Percentiles rank a stretch among this genome's conserved stretches.
phyloP scores from a whole-genome alignment of 352 stramenopile genomes.

The Plasmopara halstedii region DNA sequence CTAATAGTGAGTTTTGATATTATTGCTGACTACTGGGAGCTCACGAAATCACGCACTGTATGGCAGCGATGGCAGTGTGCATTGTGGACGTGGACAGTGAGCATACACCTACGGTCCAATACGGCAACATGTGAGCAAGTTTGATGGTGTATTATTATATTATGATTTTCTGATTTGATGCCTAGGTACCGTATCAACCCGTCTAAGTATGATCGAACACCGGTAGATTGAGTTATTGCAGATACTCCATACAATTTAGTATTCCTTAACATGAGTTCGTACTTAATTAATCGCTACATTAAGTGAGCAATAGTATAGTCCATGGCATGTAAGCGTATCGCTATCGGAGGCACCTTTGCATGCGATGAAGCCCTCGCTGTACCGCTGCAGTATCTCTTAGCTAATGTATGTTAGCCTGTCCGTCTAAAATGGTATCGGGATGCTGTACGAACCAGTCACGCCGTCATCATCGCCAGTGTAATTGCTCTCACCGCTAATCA shows the following conservation, averaged over 20 bases:
- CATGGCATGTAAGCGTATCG: conserved; percentile 22
- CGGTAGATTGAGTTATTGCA: conserved; percentile 24
- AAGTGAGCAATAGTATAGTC: conserved; percentile 4
- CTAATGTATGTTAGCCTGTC: conserved; percentile 42
- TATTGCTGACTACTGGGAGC: neutral
- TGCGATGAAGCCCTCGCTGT: conserved; percentile 45
- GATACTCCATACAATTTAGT: conserved; percentile 25
- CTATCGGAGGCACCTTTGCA: conserved; percentile 51
- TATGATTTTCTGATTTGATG: neutral
- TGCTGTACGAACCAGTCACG: too few relatives aligned
- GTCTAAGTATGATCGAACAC: conserved; percentile 58
- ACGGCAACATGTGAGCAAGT: conserved; percentile 67
- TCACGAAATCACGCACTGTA: conserved; percentile 1
- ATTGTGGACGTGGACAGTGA: conserved; percentile 82
- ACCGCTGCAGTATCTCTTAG: conserved; percentile 43
- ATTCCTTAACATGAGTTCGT: too few relatives aligned
- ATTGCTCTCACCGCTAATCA: neutral
- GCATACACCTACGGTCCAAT: conserved; percentile 74
- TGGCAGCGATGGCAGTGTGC: conserved; percentile 69
- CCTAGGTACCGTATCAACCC: conserved; percentile 71
- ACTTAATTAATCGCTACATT: too few relatives aligned
- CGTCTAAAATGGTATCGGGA: too few relatives aligned
- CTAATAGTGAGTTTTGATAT: conserved; percentile 47
- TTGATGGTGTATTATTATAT: neutral
- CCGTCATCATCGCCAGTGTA: neutral